Conservation (phyloP, 2,329 filamentous ascomycete species). For the Diatrype stigma region DNA sequence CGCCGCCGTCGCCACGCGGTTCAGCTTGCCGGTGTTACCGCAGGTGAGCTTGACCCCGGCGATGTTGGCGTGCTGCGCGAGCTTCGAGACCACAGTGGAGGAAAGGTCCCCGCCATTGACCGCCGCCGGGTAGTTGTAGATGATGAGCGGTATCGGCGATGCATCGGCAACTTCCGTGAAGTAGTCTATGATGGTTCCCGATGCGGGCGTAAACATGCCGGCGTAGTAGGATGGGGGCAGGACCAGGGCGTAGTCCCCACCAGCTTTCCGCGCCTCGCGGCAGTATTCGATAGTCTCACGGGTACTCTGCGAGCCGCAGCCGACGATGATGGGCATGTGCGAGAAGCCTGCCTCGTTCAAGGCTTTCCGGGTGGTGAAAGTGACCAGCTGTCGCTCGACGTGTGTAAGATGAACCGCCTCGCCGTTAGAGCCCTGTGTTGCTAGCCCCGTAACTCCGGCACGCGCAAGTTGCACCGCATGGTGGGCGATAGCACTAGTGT, state of each 20-base stretch:
- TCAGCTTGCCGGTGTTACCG: slow-evolving; percentile 67
- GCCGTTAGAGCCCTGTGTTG: slow-evolving; percentile 77
- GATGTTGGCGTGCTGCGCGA: slow-evolving; percentile 61
- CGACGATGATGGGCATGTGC: slow-evolving; percentile 69
- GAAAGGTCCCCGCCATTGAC: slow-evolving; percentile 60
- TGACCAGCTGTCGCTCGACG: slow-evolving; percentile 65
- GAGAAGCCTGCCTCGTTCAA: slow-evolving; percentile 63
- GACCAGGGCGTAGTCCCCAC: slow-evolving; percentile 72
- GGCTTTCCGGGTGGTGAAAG: slow-evolving; percentile 63
- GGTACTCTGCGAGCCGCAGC: slow-evolving; percentile 69
- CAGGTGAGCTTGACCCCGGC: slow-evolving; percentile 67
- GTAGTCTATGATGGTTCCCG: slow-evolving; percentile 59
- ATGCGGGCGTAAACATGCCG: slow-evolving; percentile 56
- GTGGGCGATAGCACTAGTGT: slow-evolving; percentile 55
- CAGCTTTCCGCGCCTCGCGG: slow-evolving; percentile 62
- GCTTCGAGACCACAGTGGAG: slow-evolving; percentile 56
- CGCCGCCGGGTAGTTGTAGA: slow-evolving; percentile 67
- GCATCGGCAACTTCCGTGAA: slow-evolving; percentile 61
- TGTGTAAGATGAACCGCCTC: slow-evolving; percentile 76
- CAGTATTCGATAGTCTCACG: slow-evolving; percentile 68
- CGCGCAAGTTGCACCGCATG: slow-evolving; percentile 67
- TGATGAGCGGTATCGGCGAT: slow-evolving; percentile 61
- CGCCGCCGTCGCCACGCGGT: slow-evolving; percentile 56
- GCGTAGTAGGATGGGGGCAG: slow-evolving; percentile 76
- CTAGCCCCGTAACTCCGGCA: slow-evolving; percentile 68